Base-by-base conservation (phyloP, 192 early-diverging fungal species). In the Coemansia sp. region DNA sequence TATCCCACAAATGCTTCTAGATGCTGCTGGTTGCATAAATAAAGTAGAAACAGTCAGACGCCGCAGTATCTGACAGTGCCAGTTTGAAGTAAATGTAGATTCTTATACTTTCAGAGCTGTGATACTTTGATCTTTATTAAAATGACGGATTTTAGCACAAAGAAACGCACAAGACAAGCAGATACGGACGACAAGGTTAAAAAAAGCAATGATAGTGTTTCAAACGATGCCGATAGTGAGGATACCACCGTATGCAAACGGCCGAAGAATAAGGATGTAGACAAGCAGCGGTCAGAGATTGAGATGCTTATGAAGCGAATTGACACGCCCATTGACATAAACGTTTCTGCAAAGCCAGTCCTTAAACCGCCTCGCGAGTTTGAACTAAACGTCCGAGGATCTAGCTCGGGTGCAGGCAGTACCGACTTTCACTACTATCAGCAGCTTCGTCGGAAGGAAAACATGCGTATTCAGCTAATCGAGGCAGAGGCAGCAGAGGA, bases 351-450 rank as follows among this genome's bases (percentile, higher is more conserved):
- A 13, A 78, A 71, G n/a, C 61, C 79, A 24, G 47, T 17, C 5
- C 8, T 80, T 22, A 86, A 85, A 50, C 75, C 83, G 18, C 93
- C 94, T 30, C 84, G 84, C 43, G 91, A 95, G 44, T 87, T 95
- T 70, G 92, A 95, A 9, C 81, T 90, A 18, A 98, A 95, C 71
- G 88, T 95, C 18, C 85, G 65, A 65, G 90, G 94, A 23, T 96
- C 93, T 13, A 93, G 90, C 72, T 94, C 95, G 0, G 95, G 95
- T 37, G 95, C 95, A 5, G 92, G 94, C 14, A 92, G 90, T 80
- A 93, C 93, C 34, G 95, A 98, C 65, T 98, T 98, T 55, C 93
- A 95, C 71, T 91, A 94, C 1, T 98, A 98, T 59, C 73, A 93
- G 64, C 87, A 90, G 19, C 74, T 89, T 41, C 81, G 95, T 27